A percentile compares a stretch with the other conserved stretches of the same genome.
These are phyloP conservation scores for Excoecaria cochinchinensis DNA, from an alignment of 345 rosid genomes.

Conservation along the genomic window DNA sequence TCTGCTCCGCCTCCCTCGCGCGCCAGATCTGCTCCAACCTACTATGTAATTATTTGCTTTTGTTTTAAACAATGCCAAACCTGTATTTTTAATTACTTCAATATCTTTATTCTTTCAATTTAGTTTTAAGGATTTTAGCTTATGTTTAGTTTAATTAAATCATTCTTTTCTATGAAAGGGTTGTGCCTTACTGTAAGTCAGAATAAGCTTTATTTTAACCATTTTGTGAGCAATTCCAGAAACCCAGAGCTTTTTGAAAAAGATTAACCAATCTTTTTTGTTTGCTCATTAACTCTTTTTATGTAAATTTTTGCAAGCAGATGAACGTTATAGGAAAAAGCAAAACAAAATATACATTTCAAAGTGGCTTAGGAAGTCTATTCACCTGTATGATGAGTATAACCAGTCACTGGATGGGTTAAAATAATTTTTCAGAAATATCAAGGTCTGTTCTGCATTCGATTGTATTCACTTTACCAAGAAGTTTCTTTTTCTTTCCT, in stretches of 20 bases:
- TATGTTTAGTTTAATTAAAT: background rate
- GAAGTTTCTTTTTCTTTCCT: constrained; percentile 2
- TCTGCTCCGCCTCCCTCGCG: too few relatives aligned
- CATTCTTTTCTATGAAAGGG: background rate
- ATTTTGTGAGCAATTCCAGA: background rate
- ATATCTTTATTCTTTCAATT: background rate
- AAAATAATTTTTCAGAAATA: constrained; percentile 66
- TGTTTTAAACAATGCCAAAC: background rate
- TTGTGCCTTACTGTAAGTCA: background rate
- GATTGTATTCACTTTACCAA: background rate
- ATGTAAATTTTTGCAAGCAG: constrained; percentile 37
- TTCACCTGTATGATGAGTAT: constrained; percentile 59
- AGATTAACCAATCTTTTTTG: background rate
- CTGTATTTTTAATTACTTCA: background rate
- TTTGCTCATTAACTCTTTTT: background rate
- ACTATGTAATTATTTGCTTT: constrained; percentile 49
- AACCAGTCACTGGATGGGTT: constrained; percentile 58
- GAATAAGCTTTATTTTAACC: background rate
- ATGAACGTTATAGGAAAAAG: constrained; percentile 77
- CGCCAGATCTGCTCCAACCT: too few relatives aligned
- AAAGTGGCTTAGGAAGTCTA: constrained; percentile 89
- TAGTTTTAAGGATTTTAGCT: background rate
- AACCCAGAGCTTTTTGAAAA: background rate
- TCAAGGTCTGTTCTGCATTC: constrained; percentile 50
- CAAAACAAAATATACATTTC: constrained; percentile 70